Conservation (phyloP, 1,284 basidiomycete genomes). For the Melanopsichium pennsylvanicum region DNA sequence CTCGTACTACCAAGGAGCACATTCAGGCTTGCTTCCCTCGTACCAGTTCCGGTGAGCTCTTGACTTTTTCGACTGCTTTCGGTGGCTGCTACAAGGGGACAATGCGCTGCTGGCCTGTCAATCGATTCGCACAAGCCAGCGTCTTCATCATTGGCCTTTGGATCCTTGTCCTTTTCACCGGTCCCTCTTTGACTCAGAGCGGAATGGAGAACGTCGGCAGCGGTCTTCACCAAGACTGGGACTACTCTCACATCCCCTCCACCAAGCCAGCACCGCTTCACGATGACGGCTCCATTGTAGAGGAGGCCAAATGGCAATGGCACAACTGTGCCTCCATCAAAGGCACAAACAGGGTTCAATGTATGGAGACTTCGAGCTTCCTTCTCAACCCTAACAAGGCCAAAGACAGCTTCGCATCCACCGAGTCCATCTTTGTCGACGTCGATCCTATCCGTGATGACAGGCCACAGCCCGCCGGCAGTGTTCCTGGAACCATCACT, state of each 20-base stretch:
- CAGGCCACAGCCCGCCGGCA: constrained; percentile 32
- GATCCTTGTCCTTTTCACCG: constrained; percentile 53
- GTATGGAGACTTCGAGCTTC: constrained; percentile 32
- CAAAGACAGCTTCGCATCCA: constrained; percentile 42
- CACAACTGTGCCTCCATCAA: constrained; percentile 41
- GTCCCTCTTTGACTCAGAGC: constrained; percentile 20
- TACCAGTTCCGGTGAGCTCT: constrained; percentile 30
- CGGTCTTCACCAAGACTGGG: constrained; percentile 40
- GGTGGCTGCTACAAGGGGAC: constrained; percentile 22
- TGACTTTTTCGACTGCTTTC: constrained; percentile 34
- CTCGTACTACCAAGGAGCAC: constrained; percentile 41
- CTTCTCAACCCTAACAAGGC: constrained; percentile 41
- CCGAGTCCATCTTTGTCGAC: constrained; percentile 50
- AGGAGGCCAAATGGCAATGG: constrained; percentile 46
- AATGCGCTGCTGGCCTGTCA: constrained; percentile 51
- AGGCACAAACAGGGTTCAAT: constrained; percentile 34
- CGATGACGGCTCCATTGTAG: constrained; percentile 48
- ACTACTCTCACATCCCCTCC: constrained; percentile 32
- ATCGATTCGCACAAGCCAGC: constrained; percentile 52
- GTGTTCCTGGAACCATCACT: constrained; percentile 35
- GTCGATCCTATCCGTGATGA: constrained; percentile 36
- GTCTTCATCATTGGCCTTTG: constrained; percentile 53
- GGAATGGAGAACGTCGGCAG: constrained; percentile 7
- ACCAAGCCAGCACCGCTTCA: constrained; percentile 46
- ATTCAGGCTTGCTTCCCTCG: constrained; percentile 44